These are phyloP conservation scores for Clitocybe nebularis DNA, from an alignment of 1,284 basidiomycete species.

Conservation along the genomic window DNA sequence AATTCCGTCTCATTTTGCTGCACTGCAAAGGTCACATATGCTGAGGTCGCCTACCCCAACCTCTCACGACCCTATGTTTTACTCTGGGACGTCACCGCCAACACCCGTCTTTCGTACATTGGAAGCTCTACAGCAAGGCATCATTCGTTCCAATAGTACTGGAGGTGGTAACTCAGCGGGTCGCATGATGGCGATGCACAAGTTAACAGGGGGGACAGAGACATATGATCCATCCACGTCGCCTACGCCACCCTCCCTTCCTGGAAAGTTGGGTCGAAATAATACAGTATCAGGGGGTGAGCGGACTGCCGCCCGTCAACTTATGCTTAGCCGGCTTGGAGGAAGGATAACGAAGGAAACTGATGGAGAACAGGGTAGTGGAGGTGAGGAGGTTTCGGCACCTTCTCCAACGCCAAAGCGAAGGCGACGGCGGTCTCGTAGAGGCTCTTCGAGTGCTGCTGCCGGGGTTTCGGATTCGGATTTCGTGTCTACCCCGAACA, in stretches of 20 bases:
- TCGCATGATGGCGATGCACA: constrained; percentile 66
- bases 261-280: constrained; percentile 55
- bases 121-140: constrained; percentile 63
- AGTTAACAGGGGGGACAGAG: constrained; percentile 64
- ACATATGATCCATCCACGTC: constrained; percentile 55
- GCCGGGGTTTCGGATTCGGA: constrained; percentile 63
- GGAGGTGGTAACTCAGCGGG: constrained; percentile 41
- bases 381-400: constrained; percentile 54
- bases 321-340: constrained; percentile 60
- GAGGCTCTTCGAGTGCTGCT: constrained; percentile 47
- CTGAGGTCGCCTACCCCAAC: constrained; percentile 52
- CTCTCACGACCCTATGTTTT: constrained; percentile 47
- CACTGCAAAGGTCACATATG: constrained; percentile 47
- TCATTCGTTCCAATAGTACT: constrained; percentile 78
- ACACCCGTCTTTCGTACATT: constrained; percentile 60
- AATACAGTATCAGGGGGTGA: constrained; percentile 80
- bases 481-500: constrained; percentile 53
- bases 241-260: constrained; percentile 45
- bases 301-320: constrained; percentile 60
- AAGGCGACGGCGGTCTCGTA: constrained; percentile 54
- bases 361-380: constrained; percentile 59
- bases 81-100: constrained; percentile 60
- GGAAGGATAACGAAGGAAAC: constrained; percentile 59
- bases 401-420: constrained; percentile 48
- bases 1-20: constrained; percentile 56